phyloP scores from a whole-genome alignment of 2,329 filamentous ascomycete genomes.

The Fusarium solani-melongenae region DNA sequence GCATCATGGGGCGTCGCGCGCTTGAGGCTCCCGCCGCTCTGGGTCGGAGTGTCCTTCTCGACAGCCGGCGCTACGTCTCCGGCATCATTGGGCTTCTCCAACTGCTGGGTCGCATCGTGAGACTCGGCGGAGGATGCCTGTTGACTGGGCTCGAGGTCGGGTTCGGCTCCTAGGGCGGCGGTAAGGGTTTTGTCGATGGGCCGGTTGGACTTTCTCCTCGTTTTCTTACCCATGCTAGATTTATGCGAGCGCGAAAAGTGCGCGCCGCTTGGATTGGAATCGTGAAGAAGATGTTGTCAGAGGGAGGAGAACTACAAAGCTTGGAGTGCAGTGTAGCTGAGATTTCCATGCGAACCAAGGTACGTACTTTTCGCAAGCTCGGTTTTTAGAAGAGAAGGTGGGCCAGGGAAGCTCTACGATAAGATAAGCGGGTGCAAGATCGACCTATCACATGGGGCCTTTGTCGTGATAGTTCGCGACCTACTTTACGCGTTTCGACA shows the following conservation, averaged over 20 bases:
- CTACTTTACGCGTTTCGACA: not conserved
- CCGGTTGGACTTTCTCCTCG: conserved; percentile 28
- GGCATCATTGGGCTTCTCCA: conserved; percentile 14
- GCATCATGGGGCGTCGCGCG: conserved; percentile 61
- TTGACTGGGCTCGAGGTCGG: conserved; percentile 9
- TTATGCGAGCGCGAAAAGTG: conserved; percentile 12
- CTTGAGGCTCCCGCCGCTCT: conserved; percentile 59
- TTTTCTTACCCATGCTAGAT: conserved; percentile 41
- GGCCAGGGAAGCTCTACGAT: not conserved
- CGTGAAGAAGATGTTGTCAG: conserved; percentile 13
- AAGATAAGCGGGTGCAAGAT: not conserved
- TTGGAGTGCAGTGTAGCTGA: conserved; percentile 8
- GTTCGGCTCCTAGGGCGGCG: conserved; percentile 27
- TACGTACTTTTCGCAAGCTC: conserved; percentile 23
- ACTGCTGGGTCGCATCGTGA: conserved; percentile 13
- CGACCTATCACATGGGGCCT: not conserved
- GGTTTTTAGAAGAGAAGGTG: not conserved
- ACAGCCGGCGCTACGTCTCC: conserved; percentile 8
- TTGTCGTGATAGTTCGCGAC: not conserved
- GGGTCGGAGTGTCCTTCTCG: conserved; percentile 31
- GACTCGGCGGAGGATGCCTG: conserved; percentile 10
- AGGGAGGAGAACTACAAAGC: conserved; percentile 7
- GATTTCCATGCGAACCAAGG: conserved; percentile 9
- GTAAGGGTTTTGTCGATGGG: conserved; percentile 31
- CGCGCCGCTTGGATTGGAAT: conserved; percentile 19